Conservation (phyloP, 441 rosid species). For the Gossypium trilobum region DNA sequence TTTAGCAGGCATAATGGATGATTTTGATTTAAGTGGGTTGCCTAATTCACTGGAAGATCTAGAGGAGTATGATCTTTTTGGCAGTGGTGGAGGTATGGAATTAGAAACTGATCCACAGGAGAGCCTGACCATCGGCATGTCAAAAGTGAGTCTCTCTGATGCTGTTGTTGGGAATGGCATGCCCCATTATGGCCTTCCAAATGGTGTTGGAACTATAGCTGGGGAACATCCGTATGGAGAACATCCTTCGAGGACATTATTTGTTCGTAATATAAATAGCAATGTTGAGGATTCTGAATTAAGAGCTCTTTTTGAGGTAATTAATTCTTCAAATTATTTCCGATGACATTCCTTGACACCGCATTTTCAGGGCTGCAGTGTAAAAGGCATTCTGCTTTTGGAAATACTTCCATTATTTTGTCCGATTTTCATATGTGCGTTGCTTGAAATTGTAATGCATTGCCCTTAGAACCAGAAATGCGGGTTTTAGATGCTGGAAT, state of each 20-base stretch:
- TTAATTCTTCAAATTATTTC: background rate
- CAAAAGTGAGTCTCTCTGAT: constrained; percentile 57
- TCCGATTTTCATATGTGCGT: background rate
- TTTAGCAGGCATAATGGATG: constrained; percentile 77
- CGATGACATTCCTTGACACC: background rate
- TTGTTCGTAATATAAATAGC: constrained; percentile 92
- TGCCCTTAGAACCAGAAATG: background rate
- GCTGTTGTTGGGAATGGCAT: constrained; percentile 51
- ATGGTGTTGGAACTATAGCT: constrained; percentile 68
- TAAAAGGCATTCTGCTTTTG: background rate
- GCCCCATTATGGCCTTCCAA: constrained; percentile 46
- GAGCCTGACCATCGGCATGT: constrained; percentile 43
- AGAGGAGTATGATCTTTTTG: constrained; percentile 83
- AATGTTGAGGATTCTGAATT: constrained; percentile 89
- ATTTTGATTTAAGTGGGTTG: constrained; percentile 61
- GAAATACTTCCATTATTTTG: background rate
- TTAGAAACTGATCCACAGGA: constrained; percentile 61
- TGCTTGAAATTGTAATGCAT: background rate
- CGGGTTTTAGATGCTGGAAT: background rate
- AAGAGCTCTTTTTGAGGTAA: constrained; percentile 84
- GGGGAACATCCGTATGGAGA: constrained; percentile 99
- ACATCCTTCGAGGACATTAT: constrained; percentile 96
- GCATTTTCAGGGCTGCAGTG: background rate
- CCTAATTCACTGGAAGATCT: constrained; percentile 65
- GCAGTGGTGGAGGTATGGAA: constrained; percentile 97